phyloP scores from a whole-genome alignment of 1,284 basidiomycete genomes.

The Melampsora americana region DNA sequence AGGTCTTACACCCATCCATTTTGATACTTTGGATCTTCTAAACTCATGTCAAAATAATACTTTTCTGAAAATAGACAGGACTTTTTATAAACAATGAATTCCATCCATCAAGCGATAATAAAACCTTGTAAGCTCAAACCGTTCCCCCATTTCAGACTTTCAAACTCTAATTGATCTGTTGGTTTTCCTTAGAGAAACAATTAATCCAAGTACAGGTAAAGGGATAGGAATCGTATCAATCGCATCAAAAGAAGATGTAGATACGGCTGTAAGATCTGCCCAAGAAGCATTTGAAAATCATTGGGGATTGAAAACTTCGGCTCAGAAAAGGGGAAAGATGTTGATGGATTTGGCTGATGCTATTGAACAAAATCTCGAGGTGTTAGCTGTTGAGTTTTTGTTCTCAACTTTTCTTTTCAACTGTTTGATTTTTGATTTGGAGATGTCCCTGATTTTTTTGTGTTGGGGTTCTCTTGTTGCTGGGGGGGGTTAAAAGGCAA shows the following conservation, averaged over 20 bases:
- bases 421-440: no score
- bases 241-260: constrained; percentile 68
- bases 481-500: constrained; percentile 42
- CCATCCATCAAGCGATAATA: constrained; percentile 65
- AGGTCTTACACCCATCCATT: no score
- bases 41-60: not conserved
- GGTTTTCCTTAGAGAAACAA: constrained; percentile 59
- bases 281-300: constrained; percentile 69
- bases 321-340: constrained; percentile 64
- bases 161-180: not conserved
- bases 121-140: constrained; percentile 57
- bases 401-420: not conserved
- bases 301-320: constrained; percentile 75
- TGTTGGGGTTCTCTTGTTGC: no score
- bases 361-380: constrained; percentile 69
- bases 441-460: no score
- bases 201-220: constrained; percentile 77
- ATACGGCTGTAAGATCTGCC: constrained; percentile 71
- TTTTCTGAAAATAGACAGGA: constrained; percentile 59
- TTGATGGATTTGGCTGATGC: constrained; percentile 72
- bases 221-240: constrained; percentile 67
- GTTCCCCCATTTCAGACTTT: not conserved
- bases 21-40: not conserved
- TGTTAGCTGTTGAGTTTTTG: constrained; percentile 56
- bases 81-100: constrained; percentile 81